Evolutionary conservation across 768 basidiomycete genomes (phyloP).

Genomic region (Albatrellus ellisii): DNA sequence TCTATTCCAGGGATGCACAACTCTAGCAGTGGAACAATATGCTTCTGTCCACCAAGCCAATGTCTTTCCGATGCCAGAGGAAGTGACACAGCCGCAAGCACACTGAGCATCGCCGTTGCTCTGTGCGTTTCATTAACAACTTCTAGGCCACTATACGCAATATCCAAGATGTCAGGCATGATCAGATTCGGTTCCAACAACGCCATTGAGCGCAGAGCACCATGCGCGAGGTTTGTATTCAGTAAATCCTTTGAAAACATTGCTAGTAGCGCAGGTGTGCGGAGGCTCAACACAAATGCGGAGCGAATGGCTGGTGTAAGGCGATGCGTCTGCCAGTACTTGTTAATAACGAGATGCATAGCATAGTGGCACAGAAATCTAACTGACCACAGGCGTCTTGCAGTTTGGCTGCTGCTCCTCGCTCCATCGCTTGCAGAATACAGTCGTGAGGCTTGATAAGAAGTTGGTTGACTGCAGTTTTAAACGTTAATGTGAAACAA

Average conservation of each 20-base stretch:
- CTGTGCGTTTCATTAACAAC: constrained; percentile 91
- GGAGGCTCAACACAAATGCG: constrained; percentile 67
- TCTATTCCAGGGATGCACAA: constrained; percentile 89
- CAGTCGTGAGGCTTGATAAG: constrained; percentile 55
- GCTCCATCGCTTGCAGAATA: constrained; percentile 68
- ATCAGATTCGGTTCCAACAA: constrained; percentile 72
- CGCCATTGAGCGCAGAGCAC: constrained; percentile 64
- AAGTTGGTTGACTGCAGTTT: constrained; percentile 45
- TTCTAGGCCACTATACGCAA: constrained; percentile 86
- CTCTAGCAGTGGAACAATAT: constrained; percentile 78
- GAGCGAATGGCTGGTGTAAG: constrained; percentile 72
- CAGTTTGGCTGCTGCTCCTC: constrained; percentile 71
- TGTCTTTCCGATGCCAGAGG: constrained; percentile 65
- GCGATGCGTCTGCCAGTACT: constrained; percentile 52
- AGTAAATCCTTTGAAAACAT: constrained; percentile 84
- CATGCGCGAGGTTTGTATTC: constrained; percentile 72
- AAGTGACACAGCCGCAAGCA: constrained; percentile 63
- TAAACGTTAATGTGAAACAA: constrained; percentile 5
- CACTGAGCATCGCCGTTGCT: constrained; percentile 82
- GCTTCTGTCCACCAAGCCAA: constrained; percentile 82
- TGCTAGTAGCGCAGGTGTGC: constrained; percentile 78
- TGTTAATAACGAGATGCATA: neutral
- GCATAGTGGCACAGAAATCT: constrained; percentile 1
- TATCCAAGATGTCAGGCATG: constrained; percentile 85
- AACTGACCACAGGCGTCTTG: constrained; percentile 60